A percentile compares a stretch with the other conserved stretches of the same genome.
Conservation (phyloP, 495 filamentous ascomycete species). For the Parmelia sp. region DNA sequence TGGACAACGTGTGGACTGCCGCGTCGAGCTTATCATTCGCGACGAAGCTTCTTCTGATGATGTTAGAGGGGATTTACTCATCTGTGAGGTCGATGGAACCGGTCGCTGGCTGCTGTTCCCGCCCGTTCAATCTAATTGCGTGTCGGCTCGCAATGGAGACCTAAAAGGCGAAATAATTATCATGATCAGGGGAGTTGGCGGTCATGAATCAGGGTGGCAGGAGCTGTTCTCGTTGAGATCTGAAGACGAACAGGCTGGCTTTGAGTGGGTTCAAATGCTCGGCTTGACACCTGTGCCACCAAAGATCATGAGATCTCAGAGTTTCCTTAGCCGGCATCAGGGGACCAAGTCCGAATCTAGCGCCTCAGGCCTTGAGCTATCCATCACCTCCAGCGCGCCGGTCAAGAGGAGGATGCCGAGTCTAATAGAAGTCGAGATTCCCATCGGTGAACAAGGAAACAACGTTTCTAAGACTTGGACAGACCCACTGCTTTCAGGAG, state of each 20-base stretch:
- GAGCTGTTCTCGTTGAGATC: conserved; percentile 69
- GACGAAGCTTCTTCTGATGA: conserved; percentile 59
- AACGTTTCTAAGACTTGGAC: conserved; percentile 31
- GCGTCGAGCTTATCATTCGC: conserved; percentile 78
- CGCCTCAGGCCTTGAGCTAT: conserved; percentile 20
- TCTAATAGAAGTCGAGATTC: conserved; percentile 55
- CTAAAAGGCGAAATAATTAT: conserved; percentile 62
- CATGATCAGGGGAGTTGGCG: conserved; percentile 63
- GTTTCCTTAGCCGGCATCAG: conserved; percentile 38
- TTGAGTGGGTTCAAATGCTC: conserved; percentile 84
- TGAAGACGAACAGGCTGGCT: conserved; percentile 65
- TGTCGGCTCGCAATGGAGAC: conserved; percentile 79
- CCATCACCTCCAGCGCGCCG: conserved; percentile 33
- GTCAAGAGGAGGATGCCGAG: conserved; percentile 43
- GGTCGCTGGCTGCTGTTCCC: conserved; percentile 87
- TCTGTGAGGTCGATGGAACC: conserved; percentile 75
- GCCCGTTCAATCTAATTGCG: conserved; percentile 57
- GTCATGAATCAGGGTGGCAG: conserved; percentile 53
- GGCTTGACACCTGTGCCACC: conserved; percentile 73
- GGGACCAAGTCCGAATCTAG: conserved; percentile 9
- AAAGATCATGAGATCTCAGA: conserved; percentile 42
- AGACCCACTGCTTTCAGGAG: conserved; percentile 6
- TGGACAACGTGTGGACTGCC: conserved; percentile 81
- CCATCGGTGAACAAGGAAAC: conserved; percentile 63
- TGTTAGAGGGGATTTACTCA: conserved; percentile 69